Evolutionary conservation across 1,139 yeast genomes (phyloP).

Genomic region (Blastobotrys malaysiensis): DNA sequence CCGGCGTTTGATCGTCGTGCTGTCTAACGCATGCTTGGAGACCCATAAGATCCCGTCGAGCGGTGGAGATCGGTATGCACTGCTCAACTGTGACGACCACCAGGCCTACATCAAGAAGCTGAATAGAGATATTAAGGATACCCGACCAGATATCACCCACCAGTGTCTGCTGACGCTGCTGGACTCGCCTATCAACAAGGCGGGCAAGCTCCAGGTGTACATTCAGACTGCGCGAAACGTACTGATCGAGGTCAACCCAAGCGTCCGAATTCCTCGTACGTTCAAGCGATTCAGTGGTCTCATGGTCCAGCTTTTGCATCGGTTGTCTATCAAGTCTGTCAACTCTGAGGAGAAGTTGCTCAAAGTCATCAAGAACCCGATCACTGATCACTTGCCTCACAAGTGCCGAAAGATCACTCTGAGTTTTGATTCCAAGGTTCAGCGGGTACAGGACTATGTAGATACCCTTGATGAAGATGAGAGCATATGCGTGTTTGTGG

Average conservation of each 20-base stretch:
- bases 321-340: conserved; percentile 86
- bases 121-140: conserved; percentile 97
- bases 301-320: conserved; percentile 93
- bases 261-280: conserved; percentile 95
- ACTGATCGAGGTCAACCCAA: conserved; percentile 89
- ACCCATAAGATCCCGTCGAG: conserved; percentile 82
- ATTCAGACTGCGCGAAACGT: conserved; percentile 95
- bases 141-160: conserved; percentile 97
- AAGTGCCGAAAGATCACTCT: conserved; percentile 91
- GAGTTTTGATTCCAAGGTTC: conserved; percentile 88
- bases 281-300: conserved; percentile 95
- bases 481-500: conserved; percentile 95
- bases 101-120: conserved; percentile 91
- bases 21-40: conserved; percentile 92
- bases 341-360: conserved; percentile 90
- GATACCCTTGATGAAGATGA: conserved; percentile 76
- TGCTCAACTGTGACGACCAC: conserved; percentile 95
- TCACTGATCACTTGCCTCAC: conserved; percentile 92
- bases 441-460: conserved; percentile 85
- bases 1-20: conserved; percentile 81
- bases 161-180: conserved; percentile 80
- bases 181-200: conserved; percentile 95
- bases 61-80: conserved; percentile 88
- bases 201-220: conserved; percentile 93
- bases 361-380: conserved; percentile 93